Evolutionary conservation across 2,329 filamentous ascomycete species (phyloP), one percentile per base, ranked within the genome.

Genomic region (Aspergillus floridensis): DNA sequence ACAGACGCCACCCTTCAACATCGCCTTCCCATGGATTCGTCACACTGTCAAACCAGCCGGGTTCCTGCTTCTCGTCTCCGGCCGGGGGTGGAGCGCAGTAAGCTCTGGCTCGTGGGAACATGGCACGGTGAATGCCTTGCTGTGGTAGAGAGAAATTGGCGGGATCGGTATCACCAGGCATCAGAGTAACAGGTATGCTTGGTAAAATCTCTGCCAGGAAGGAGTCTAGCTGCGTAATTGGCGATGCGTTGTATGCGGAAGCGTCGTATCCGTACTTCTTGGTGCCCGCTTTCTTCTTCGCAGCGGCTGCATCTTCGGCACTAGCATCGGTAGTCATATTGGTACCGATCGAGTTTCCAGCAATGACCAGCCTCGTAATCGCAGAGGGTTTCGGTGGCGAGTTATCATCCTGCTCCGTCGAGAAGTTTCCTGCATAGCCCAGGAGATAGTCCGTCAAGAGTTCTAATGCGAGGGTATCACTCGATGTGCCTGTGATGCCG

Each of bases 251-350:
- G 80, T 97, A 99, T 0, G 89, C 77, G 57, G 88, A 88, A 59
- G 91, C 87, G 74, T 99, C 95, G 78, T 98, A 98, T 61, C 95
- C 93, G 77, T 97, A 98, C 73, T 96, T 96, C 74, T 92, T 96
- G 53, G 82, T 77, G 1, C 70, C 67, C 61, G 78, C 81, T 71
- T 82, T 86, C 67, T 82, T 79, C 49, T 71, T 74, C 5, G 64
- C 62, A 2, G 58, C 54, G 5, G 57, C 47, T 16, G 49, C 62
- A 29, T 56, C 59, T 5, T 69, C 66, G 19, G 32, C 7, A 26
- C 61, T 57, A 81, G 66, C 60, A 11, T 71, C 66, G 3, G 61
- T 59, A 19, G 72, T 70, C 46, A 74, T 71, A 24, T 65, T 70
- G 52, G 82, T 75, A 2, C 80, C 76, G 53, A 98, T 86, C 1